Base-by-base conservation (phyloP, 495 filamentous ascomycete species). In the Cercophora samala region DNA sequence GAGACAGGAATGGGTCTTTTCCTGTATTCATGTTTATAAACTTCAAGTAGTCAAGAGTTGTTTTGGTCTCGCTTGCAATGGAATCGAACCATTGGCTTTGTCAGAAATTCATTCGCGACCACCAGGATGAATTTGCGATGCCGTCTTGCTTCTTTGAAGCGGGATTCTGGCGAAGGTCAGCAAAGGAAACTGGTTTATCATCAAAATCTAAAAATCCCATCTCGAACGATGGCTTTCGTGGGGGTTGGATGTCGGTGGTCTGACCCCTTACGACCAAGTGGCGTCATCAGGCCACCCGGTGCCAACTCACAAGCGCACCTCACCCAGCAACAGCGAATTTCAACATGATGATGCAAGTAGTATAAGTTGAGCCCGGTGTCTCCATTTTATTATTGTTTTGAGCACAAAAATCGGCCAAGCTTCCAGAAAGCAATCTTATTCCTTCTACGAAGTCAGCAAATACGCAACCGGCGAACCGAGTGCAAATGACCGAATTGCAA, bases 251-350 rank as follows among this genome's bases (percentile, higher is more conserved):
- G 60, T 62, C 24, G n/a, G 61, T 68, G 62, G 62, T 54, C 62
- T 64, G 66, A 64, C 66, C 21, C 32, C 53, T 68, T 26, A 68
- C 66, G 62, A 53, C 59, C 62, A 11, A 22, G 66, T 71, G 69
- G 67, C 67, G 69, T 71, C 69, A 71, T 71, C 69, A 71, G 69
- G 54, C 69, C 67, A 71, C 69, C 24, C 4, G 19, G 5, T 18
- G 5, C 17, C 21, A 56, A 24, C 24, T 53, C 26, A 55, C 21
- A 42, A 18, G n/a, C 15, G 55, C 63, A 60, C 60, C 62, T 51
- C 62, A 24, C 19, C 52, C 19, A 22, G 46, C 22, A 29, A n/a
- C 25, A 21, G 32, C 53, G 17, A n/a, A 18, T 19, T 21, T n/a
- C 24, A 21, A 46, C 13, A n/a, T n/a, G 46, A 60, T 46, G 37